Percentiles rank a stretch among this genome's conserved stretches.
phyloP scores from a whole-genome alignment of 495 filamentous ascomycete genomes.

The Melanomma pulvis-pyrius region DNA sequence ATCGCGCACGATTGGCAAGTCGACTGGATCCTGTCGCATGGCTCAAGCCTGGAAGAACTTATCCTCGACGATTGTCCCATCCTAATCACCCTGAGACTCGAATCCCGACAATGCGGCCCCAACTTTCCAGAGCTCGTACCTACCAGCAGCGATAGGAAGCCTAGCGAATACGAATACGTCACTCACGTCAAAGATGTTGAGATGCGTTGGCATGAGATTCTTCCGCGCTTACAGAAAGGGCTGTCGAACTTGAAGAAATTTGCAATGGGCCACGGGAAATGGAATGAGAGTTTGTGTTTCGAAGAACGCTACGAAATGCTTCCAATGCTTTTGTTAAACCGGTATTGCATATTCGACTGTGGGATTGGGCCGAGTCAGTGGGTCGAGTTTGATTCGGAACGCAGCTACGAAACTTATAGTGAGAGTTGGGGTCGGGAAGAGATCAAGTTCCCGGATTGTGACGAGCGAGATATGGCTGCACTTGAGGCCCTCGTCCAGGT shows the following conservation, averaged over 20 bases:
- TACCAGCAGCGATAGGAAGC: too few relatives aligned
- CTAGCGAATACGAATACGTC: neutral
- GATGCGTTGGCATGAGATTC: neutral
- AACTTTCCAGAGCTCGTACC: constrained; percentile 1
- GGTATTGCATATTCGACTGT: neutral
- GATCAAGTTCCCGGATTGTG: neutral
- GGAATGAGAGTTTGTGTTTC: neutral
- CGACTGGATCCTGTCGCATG: constrained; percentile 14
- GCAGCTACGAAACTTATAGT: neutral
- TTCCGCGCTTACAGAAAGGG: neutral
- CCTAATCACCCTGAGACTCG: neutral
- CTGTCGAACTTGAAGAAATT: neutral
- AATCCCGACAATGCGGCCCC: neutral
- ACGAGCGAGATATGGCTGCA: neutral
- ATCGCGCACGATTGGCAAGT: constrained; percentile 18
- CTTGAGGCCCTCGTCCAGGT: neutral
- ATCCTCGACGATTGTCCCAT: constrained; percentile 12
- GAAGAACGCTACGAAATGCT: constrained; percentile 2
- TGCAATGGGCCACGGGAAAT: neutral
- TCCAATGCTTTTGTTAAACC: neutral
- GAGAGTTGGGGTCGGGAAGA: neutral
- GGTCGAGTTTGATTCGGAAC: neutral
- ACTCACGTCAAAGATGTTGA: neutral
- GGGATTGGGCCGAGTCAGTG: neutral
- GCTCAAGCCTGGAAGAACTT: neutral